A percentile compares a stretch with the other conserved stretches of the same genome.
Evolutionary conservation across 306 rosid genomes (phyloP).

Genomic region (Pyrus bretschneideri): DNA sequence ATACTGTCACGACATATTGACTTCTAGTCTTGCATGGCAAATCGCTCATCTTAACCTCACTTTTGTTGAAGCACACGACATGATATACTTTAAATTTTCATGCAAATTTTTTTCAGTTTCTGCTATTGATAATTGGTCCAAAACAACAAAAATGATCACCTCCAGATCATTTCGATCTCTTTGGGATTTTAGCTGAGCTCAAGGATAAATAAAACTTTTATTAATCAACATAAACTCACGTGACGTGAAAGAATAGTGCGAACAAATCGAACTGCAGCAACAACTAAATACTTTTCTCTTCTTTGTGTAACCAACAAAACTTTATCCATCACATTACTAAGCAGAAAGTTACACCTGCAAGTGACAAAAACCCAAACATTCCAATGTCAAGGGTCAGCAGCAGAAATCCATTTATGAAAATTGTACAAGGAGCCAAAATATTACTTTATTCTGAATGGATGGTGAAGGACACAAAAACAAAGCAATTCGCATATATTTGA

Average conservation of each 20-base stretch:
- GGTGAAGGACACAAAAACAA: slow-evolving; percentile 94
- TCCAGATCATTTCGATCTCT: not conserved
- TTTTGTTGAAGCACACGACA: not conserved
- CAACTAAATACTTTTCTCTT: slow-evolving; percentile 74
- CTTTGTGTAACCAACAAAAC: slow-evolving; percentile 68
- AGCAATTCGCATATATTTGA: slow-evolving; percentile 85
- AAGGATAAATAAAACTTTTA: not conserved
- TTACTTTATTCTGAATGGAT: slow-evolving; percentile 93
- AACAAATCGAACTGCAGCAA: slow-evolving; percentile 88
- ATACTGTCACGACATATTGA: not conserved
- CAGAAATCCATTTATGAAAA: slow-evolving; percentile 11
- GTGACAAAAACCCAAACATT: slow-evolving; percentile 8
- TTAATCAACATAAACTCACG: slow-evolving; percentile 26
- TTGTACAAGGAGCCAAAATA: slow-evolving; percentile 21
- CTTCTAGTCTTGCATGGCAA: not conserved
- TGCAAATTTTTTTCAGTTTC: not conserved
- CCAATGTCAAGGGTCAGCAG: not conserved
- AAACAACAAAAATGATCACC: not conserved
- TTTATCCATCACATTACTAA: slow-evolving; percentile 59
- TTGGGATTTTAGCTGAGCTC: not conserved
- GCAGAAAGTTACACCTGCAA: slow-evolving; percentile 73
- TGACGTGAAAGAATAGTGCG: slow-evolving; percentile 82
- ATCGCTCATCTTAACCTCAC: not conserved
- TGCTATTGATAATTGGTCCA: not conserved
- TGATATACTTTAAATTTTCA: not conserved